Base-by-base conservation (phyloP, 2,329 filamentous ascomycete genomes). In the Epichloe elymi region DNA sequence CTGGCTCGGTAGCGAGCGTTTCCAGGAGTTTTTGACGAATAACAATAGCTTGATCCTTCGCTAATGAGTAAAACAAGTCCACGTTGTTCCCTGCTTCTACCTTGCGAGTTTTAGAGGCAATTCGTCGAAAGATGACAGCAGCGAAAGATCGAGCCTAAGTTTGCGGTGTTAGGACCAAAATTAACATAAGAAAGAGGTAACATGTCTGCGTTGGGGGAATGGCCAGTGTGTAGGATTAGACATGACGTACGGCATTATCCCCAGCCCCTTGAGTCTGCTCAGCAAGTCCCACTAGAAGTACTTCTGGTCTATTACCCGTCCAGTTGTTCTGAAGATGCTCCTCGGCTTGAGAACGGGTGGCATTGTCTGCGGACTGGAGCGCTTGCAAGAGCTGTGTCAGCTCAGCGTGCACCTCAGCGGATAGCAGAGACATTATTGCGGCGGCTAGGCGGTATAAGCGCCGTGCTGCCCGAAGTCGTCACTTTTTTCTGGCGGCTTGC, bases 41-140 rank as follows among this genome's bases (percentile, higher is more conserved):
- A 46, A 81, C 83, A 47, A 80, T 74, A 57, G 85, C 83, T 65
- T 93, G 84, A 37, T 87, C 82, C 53, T 78, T 74, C 57, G 78
- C 77, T 49, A 97, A 74, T 38, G 86, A 88, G 55, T 93, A 76
- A 66, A 97, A 97, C 53, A 94, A 78, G 67, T 98, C 93, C 57
- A 84, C 79, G 53, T 79, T 83, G 51, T 87, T 82, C 56, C 81
- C 82, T 23, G 80, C 77, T 4, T 78, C 75, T 56, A 80, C 79
- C 73, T 95, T 96, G 60, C 85, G 80, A 46, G 86, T 85, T 69
- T 94, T 95, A 53, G 86, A 90, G 46, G 93, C 82, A 70, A 97
- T 94, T 64, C 90, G 83, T 61, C 93, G 84, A 71, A 98, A 97
- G 57, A 98, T 84, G 44, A 98, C 88, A 51, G 93, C 87, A 50